phyloP scores from a whole-genome alignment of 1,139 yeast species.

The Kazachstania sp. region DNA sequence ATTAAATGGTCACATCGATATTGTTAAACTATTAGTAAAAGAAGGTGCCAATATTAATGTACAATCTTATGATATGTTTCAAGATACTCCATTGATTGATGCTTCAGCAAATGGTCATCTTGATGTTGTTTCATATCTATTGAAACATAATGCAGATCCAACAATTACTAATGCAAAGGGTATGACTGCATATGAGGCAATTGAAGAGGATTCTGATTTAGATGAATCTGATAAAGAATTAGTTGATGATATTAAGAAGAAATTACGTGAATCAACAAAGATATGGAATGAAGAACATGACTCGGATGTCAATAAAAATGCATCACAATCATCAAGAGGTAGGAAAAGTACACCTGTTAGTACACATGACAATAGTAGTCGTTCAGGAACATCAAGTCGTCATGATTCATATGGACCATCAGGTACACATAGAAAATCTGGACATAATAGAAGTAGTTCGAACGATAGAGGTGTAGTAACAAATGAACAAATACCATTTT shows the following conservation, averaged over 20 bases:
- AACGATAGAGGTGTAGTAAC: not conserved
- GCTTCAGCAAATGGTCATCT: slow-evolving; percentile 79
- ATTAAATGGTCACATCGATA: slow-evolving; percentile 59
- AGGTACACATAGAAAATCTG: not conserved
- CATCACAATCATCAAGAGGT: not conserved
- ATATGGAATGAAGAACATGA: slow-evolving; percentile 12
- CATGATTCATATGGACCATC: slow-evolving; percentile 29
- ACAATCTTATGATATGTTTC: slow-evolving; percentile 72
- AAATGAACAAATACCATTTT: slow-evolving; percentile 25
- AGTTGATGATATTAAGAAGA: slow-evolving; percentile 29
- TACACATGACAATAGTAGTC: slow-evolving; percentile 18
- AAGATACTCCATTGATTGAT: slow-evolving; percentile 85
- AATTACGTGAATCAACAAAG: slow-evolving; percentile 25
- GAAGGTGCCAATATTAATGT: slow-evolving; percentile 68
- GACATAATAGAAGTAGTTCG: not conserved
- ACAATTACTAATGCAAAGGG: slow-evolving; percentile 73
- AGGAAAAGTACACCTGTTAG: not conserved
- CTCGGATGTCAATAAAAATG: not conserved
- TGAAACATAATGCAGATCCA: slow-evolving; percentile 78
- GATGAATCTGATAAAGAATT: slow-evolving; percentile 33
- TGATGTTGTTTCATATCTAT: slow-evolving; percentile 57
- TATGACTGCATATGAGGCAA: slow-evolving; percentile 61
- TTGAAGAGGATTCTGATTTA: slow-evolving; percentile 35
- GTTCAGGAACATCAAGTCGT: not conserved
- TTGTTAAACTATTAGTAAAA: slow-evolving; percentile 45